Conservation (phyloP, 495 filamentous ascomycete species). For the Cladorrhinum samala region DNA sequence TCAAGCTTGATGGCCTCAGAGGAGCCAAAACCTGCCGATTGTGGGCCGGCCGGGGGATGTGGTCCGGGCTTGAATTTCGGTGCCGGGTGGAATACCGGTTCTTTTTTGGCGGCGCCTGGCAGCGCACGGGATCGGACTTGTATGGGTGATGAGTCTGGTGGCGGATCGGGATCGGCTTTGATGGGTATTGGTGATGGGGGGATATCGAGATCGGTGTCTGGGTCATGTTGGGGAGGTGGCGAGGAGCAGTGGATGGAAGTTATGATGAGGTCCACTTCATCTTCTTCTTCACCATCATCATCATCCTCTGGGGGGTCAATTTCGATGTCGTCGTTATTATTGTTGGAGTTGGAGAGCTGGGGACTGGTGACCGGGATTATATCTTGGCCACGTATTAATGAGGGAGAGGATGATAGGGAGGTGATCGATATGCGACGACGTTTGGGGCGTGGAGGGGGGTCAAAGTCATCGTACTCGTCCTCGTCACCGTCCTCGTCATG, state of each 20-base stretch:
- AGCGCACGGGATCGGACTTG: neutral
- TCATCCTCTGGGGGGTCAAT: conserved; percentile 21
- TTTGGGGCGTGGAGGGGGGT: conserved; percentile 19
- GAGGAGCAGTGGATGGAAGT: neutral
- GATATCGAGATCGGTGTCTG: too few relatives aligned
- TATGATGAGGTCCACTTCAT: neutral
- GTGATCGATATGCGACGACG: conserved; percentile 23
- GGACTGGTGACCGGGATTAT: conserved; percentile 1
- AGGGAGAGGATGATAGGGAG: conserved; percentile 11
- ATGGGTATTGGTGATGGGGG: neutral
- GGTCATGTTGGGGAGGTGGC: neutral
- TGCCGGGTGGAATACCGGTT: conserved; percentile 30
- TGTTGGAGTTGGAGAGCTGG: neutral
- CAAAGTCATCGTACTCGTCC: conserved; percentile 1
- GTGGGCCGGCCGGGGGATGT: too few relatives aligned
- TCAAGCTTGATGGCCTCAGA: conserved; percentile 4
- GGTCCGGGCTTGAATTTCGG: conserved; percentile 45
- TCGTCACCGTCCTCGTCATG: too few relatives aligned
- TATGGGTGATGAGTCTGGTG: neutral
- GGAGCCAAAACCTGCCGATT: too few relatives aligned
- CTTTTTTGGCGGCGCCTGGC: neutral
- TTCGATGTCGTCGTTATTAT: conserved; percentile 14
- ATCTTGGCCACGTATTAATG: conserved; percentile 4
- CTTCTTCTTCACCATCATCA: conserved; percentile 4
- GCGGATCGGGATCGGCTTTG: neutral